Evolutionary conservation across 352 stramenopile genomes (phyloP), one percentile per base, ranked within the genome.

Genomic region (Phytopythium aichiense): DNA sequence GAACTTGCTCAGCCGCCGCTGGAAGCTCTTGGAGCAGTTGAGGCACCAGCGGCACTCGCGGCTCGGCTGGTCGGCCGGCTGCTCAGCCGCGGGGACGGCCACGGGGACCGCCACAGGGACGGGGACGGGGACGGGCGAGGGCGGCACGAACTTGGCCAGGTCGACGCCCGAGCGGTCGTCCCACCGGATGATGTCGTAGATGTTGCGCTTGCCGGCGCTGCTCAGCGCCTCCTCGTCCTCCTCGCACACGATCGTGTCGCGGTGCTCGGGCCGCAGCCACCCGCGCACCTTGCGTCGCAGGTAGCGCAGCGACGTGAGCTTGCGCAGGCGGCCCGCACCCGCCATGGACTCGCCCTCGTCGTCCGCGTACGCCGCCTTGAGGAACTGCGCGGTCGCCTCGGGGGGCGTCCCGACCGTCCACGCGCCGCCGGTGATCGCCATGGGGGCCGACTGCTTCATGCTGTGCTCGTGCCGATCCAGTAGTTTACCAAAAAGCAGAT

Each of bases 1-100:
- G 52, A 70, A 92, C 57, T 71, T 80, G 50, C 83, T 92, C 42
- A 89, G 67, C 1, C 74, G 74, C 18, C 79, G 77, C 62, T 87
- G 81, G 62, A 84, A 92, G 61, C 79, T 87, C 70, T 91, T 92
- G 72, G 70, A 77, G 65, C 83, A 92, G 66, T 92, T 92, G 23
- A 72, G 74, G 63, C 83, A 92, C 81, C 81, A 89, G 30, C 83
- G 79, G 67, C 85, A 76, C 55, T 90, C 83, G 51, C 84, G 87
- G 54, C 73, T 88, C 48, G 79, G 75, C 65, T 84, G 49, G 7
- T 35, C 35, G 2, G 35, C 35, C 35, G 35, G 49, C 20, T 66
- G 69, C 45, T 51, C 35, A 0, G 35, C 35, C 35, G 12, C 35
- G 9, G 35, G 35, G 35, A 16, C 45, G 12, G 35, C 35, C 35